Percentiles rank a stretch among this genome's conserved stretches.
Evolutionary conservation across 2,329 filamentous ascomycete genomes (phyloP).

Genomic region (Knufia petricola): DNA sequence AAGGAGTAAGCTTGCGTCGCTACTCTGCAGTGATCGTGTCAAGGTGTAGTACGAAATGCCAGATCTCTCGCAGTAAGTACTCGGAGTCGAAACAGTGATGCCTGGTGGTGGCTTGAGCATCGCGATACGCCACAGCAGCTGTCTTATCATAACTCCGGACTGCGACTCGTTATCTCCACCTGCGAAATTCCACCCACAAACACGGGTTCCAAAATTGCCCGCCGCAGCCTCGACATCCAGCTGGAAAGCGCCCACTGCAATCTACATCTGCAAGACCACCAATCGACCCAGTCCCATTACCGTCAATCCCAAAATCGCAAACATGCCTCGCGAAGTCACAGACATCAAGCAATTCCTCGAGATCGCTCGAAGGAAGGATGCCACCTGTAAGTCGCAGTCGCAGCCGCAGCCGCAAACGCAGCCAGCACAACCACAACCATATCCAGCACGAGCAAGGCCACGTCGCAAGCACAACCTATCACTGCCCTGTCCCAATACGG

Average conservation of each 20-base stretch:
- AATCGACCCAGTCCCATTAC: not conserved
- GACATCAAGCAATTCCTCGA: constrained; percentile 99
- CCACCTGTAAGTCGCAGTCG: constrained; percentile 69
- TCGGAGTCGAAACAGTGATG: not conserved
- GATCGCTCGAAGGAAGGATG: constrained; percentile 99
- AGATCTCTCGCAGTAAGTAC: too few relatives aligned
- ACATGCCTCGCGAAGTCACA: constrained; percentile 94
- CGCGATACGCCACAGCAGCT: constrained; percentile 1
- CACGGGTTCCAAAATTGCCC: constrained; percentile 2
- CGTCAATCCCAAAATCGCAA: constrained; percentile 22
- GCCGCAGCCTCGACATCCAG: too few relatives aligned
- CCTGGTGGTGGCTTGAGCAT: not conserved
- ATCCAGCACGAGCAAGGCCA: not conserved
- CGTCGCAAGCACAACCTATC: too few relatives aligned
- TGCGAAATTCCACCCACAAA: constrained; percentile 5
- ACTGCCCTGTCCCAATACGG: too few relatives aligned
- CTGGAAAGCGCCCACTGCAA: too few relatives aligned
- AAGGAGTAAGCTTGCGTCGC: not conserved
- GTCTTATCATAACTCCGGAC: too few relatives aligned
- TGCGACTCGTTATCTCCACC: constrained; percentile 5
- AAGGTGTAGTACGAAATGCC: too few relatives aligned
- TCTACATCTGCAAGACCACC: not conserved
- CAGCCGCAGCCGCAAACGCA: not conserved
- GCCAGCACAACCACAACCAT: not conserved
- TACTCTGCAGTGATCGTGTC: too few relatives aligned